These are phyloP conservation scores for Cenchrus purpureus DNA, from an alignment of 176 grass and related monocot genomes.

Conservation along the genomic window DNA sequence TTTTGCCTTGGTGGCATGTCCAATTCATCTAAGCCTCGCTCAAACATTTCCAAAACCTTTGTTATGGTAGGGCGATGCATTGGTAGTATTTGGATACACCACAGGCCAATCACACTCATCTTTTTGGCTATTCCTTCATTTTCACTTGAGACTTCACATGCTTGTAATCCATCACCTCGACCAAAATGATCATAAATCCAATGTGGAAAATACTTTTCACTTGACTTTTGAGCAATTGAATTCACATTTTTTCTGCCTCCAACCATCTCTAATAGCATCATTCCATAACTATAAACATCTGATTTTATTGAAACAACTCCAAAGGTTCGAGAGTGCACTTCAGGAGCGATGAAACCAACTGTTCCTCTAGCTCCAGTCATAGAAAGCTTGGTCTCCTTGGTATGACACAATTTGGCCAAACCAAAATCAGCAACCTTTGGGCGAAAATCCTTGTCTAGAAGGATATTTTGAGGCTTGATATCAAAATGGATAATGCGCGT, in stretches of 20 bases:
- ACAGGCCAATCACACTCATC: not conserved
- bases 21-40: conserved; percentile 45
- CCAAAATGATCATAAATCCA: conserved; percentile 60
- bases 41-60: conserved; percentile 69
- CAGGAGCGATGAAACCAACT: no score
- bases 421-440: no score
- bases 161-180: conserved; percentile 23
- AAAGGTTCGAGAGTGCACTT: no score
- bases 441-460: no score
- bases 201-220: conserved; percentile 53
- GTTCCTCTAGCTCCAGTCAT: no score
- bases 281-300: conserved; percentile 30
- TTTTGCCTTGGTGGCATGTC: conserved; percentile 45
- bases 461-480: no score
- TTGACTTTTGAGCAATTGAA: not conserved
- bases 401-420: no score
- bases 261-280: conserved; percentile 64
- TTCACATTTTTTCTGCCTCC: conserved; percentile 51
- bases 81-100: no score
- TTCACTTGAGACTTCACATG: conserved; percentile 28
- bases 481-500: no score
- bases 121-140: conserved; percentile 27
- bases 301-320: no score
- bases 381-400: no score
- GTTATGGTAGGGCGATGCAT: conserved; percentile 58